Percentiles rank a stretch among this genome's conserved stretches.
phyloP scores from a whole-genome alignment of 1,284 basidiomycete genomes.

The Apiotrichum gracile region DNA sequence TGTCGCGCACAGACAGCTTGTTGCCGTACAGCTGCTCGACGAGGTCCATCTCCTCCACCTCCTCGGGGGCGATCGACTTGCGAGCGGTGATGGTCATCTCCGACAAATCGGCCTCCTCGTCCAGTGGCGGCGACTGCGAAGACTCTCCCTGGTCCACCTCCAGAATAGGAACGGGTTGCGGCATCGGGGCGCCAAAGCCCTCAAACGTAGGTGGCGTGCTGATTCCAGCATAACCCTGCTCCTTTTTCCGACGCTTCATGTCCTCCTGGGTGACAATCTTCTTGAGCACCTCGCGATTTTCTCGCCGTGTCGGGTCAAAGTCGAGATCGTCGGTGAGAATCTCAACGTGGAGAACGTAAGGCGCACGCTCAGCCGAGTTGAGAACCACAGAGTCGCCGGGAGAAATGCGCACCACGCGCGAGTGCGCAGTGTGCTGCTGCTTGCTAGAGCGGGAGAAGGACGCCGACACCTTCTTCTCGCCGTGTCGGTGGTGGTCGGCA shows the following conservation, averaged over 20 bases:
- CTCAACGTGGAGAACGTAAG: conserved; percentile 89
- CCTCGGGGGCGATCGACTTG: conserved; percentile 36
- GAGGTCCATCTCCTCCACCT: conserved; percentile 84
- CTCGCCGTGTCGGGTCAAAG: conserved; percentile 79
- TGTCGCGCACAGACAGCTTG: conserved; percentile 63
- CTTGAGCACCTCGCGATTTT: conserved; percentile 79
- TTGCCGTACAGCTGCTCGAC: conserved; percentile 87
- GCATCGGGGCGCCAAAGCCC: conserved; percentile 27
- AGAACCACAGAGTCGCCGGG: conserved; percentile 97
- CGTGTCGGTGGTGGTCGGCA: conserved; percentile 52
- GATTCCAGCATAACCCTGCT: conserved; percentile 20
- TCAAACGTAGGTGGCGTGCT: conserved; percentile 2
- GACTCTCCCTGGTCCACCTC: conserved; percentile 3
- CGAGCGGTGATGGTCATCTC: background rate
- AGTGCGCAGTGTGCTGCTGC: conserved; percentile 62
- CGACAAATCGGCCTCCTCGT: background rate
- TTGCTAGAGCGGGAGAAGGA: background rate
- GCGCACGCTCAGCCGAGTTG: conserved; percentile 94
- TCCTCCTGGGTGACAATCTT: conserved; percentile 73
- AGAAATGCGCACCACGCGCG: conserved; percentile 93
- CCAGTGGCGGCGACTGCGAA: background rate
- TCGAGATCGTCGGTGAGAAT: conserved; percentile 86
- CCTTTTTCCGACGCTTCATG: conserved; percentile 39
- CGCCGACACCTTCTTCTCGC: conserved; percentile 18
- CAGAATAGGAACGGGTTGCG: conserved; percentile 8